Evolutionary conservation across 148 eudicot species (phyloP), one percentile per base, ranked within the genome.

Genomic region (Drosera capensis): DNA sequence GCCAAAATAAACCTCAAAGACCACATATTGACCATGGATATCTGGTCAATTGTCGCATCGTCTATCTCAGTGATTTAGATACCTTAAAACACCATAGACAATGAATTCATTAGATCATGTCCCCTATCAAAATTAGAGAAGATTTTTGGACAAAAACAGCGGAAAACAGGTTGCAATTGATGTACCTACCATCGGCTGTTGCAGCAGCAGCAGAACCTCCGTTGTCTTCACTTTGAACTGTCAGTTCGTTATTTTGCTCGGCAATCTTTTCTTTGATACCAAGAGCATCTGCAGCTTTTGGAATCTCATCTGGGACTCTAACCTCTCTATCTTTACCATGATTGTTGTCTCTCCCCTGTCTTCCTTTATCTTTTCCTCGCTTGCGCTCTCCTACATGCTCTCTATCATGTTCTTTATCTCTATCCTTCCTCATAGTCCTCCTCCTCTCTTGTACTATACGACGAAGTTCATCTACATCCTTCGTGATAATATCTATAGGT

Each of bases 401-500:
- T 63, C 50, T 68, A 23, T 64, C 63, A 15, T 31, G 24, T 44
- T 55, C 72, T 51, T 72, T 71, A 31, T 64, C 74, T 50, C 49
- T 66, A 51, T 60, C 70, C 54, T 71, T 62, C 57, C 68, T 59
- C 23, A 21, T 50, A 41, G 37, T 78, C 60, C 56, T 71, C 67
- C 62, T 73, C 66, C 63, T 75, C 59, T 79, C 87, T 56, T 64
- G 68, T 35, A 79, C 63, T 39, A 79, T 64, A 50, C 68, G 49
- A 24, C 58, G 70, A 49, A 83, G 53, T 59, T 73, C 87, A 62
- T 64, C n/a, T 15, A 71, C 76, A 79, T 76, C 70, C 62, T 79
- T 83, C 8, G 88, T 79, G 5, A 83, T 76, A 57, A 83, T 78
- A 67, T 83, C 94, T 74, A 76, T 47, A 46, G 94, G 80, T 43